Conservation (phyloP, 2,329 filamentous ascomycete species). For the Cladophialophora exuberans region DNA sequence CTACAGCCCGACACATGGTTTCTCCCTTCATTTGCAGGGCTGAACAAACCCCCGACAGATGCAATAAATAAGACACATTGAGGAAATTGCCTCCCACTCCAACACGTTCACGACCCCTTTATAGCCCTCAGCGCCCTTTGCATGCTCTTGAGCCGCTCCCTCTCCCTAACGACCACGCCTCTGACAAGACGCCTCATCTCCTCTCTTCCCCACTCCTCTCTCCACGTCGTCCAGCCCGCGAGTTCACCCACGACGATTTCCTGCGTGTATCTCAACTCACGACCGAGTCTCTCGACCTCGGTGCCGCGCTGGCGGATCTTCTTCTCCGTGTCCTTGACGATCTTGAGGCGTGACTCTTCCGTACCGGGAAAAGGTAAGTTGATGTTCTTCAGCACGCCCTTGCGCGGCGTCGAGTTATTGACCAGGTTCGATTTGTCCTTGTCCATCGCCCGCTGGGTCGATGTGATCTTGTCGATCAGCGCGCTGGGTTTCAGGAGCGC, state of each 20-base stretch:
- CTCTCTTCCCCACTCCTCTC: conserved; percentile 74
- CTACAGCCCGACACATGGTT: too few relatives aligned
- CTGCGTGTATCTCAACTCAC: conserved; percentile 87
- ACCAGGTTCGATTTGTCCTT: conserved; percentile 75
- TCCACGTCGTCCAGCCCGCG: conserved; percentile 90
- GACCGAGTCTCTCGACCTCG: conserved; percentile 74
- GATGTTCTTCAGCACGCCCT: conserved; percentile 39
- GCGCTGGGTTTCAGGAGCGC: conserved; percentile 78
- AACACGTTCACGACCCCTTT: conserved; percentile 17
- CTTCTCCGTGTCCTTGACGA: conserved; percentile 82
- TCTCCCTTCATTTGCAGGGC: too few relatives aligned
- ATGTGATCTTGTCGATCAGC: conserved; percentile 75
- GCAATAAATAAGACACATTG: too few relatives aligned
- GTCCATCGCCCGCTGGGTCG: conserved; percentile 74
- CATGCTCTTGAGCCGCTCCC: conserved; percentile 77
- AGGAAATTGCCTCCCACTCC: too few relatives aligned
- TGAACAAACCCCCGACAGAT: too few relatives aligned
- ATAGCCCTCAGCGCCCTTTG: conserved; percentile 73
- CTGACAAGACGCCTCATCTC: conserved; percentile 77
- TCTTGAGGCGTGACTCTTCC: conserved; percentile 81
- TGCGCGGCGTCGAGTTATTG: conserved; percentile 55
- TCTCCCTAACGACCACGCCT: conserved; percentile 79
- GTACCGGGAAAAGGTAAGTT: conserved; percentile 56
- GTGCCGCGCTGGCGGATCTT: conserved; percentile 70
- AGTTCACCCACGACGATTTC: conserved; percentile 89